phyloP scores from a whole-genome alignment of 1,284 basidiomycete species.

The Naganishia sp. region DNA sequence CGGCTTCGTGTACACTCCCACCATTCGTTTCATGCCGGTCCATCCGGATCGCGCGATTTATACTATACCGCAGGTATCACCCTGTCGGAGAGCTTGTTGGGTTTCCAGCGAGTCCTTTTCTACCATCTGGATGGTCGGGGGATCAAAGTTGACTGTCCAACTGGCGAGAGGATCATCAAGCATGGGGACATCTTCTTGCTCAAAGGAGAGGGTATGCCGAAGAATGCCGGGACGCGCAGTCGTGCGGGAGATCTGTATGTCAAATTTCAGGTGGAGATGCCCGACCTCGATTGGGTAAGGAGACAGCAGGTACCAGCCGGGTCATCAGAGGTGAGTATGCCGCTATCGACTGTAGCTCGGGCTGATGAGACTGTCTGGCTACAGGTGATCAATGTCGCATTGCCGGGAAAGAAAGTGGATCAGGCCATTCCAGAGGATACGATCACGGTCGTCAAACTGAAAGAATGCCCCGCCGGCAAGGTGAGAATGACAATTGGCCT shows the following conservation, averaged over 20 bases:
- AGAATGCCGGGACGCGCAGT: constrained; percentile 39
- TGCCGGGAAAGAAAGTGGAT: constrained; percentile 20
- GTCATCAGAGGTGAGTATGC: constrained; percentile 1
- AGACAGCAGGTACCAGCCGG: constrained; percentile 10
- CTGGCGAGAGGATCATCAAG: constrained; percentile 70
- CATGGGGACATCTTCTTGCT: constrained; percentile 71
- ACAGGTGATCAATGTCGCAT: constrained; percentile 9
- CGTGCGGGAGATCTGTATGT: constrained; percentile 72
- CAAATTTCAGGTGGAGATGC: constrained; percentile 79
- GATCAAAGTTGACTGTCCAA: constrained; percentile 69
- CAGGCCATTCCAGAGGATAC: constrained; percentile 22
- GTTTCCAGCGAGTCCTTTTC: constrained; percentile 81
- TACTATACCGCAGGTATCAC: constrained; percentile 61
- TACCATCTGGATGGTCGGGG: constrained; percentile 88
- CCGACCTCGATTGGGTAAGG: constrained; percentile 45
- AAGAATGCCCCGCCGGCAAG: constrained; percentile 24
- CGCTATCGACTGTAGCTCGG: not conserved
- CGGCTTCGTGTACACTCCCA: constrained; percentile 70
- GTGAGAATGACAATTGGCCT: not conserved
- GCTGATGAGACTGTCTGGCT: no score
- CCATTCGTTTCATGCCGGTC: constrained; percentile 62
- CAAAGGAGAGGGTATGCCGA: constrained; percentile 84
- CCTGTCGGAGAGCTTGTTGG: constrained; percentile 86
- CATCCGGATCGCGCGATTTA: constrained; percentile 40
- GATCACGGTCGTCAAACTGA: constrained; percentile 20